phyloP scores from a whole-genome alignment of 2,329 filamentous ascomycete species.

The Pezicula neosporulosa region DNA sequence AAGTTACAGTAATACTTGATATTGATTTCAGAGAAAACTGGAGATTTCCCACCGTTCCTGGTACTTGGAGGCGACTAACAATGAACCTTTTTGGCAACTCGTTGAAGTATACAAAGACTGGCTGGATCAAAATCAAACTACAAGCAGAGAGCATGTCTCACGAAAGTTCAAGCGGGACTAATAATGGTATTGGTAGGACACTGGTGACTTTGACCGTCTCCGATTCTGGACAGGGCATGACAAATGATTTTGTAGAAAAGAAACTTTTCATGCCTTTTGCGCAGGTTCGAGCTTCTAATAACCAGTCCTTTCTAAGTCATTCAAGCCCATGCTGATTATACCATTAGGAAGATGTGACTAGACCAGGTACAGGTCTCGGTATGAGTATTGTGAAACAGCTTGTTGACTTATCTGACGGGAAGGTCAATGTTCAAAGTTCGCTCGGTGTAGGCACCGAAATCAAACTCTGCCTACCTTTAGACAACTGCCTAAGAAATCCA shows the following conservation, averaged over 20 bases:
- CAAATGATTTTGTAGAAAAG: slow-evolving; percentile 55
- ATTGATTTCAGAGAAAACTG: slow-evolving; percentile 31
- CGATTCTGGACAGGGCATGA: slow-evolving; percentile 64
- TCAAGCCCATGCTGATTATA: slow-evolving; percentile 10
- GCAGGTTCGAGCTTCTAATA: slow-evolving; percentile 46
- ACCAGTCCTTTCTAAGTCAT: slow-evolving; percentile 12
- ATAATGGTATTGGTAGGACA: slow-evolving; percentile 6
- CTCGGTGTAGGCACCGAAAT: slow-evolving; percentile 51
- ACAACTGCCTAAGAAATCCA: slow-evolving; percentile 4
- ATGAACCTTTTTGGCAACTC: slow-evolving; percentile 63
- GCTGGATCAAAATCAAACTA: slow-evolving; percentile 44
- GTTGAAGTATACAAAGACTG: slow-evolving; percentile 55
- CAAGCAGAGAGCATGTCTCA: slow-evolving; percentile 20
- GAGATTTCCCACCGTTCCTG: slow-evolving; percentile 22
- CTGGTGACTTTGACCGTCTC: slow-evolving; percentile 41
- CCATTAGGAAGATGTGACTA: slow-evolving; percentile 54
- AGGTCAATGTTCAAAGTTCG: slow-evolving; percentile 53
- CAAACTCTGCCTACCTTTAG: slow-evolving; percentile 39
- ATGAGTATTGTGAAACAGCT: slow-evolving; percentile 64
- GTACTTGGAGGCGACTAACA: slow-evolving; percentile 35
- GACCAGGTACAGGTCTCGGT: slow-evolving; percentile 58
- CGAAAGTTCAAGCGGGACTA: background rate
- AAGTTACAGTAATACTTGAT: slow-evolving; percentile 42
- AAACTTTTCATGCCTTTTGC: slow-evolving; percentile 52
- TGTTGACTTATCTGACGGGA: slow-evolving; percentile 54